These are phyloP conservation scores for Ustilago hordei DNA, from an alignment of 1,284 basidiomycete species.

Conservation along the genomic window DNA sequence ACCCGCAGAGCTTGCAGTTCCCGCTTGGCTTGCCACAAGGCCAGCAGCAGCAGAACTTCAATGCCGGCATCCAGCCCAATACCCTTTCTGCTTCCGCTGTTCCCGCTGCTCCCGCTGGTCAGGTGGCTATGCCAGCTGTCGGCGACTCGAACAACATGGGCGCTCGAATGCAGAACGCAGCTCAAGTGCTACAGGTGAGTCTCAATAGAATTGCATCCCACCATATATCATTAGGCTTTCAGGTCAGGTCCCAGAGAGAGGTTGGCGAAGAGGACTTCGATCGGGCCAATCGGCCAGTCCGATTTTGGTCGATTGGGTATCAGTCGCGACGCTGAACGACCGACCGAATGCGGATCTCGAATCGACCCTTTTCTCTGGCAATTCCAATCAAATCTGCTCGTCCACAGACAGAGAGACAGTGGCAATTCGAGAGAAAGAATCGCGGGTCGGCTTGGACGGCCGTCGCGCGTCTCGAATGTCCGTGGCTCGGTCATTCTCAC, in stretches of 20 bases:
- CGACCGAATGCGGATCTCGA: not conserved
- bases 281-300: not conserved
- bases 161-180: conserved; percentile 30
- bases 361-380: not conserved
- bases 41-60: conserved; percentile 24
- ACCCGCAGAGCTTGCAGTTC: conserved; percentile 26
- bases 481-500: conserved; percentile 10
- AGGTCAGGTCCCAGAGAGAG: not conserved
- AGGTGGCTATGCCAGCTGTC: conserved; percentile 19
- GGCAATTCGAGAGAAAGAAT: not conserved
- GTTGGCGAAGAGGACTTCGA: not conserved
- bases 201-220: not conserved
- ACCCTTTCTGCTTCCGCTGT: conserved; percentile 9
- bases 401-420: not conserved
- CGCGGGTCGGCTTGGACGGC: conserved; percentile 6
- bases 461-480: conserved; percentile 37
- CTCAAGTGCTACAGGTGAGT: conserved; percentile 42
- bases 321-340: not conserved
- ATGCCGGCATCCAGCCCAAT: conserved; percentile 12
- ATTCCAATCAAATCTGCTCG: not conserved
- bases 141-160: conserved; percentile 16
- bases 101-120: conserved; percentile 3
- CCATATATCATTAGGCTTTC: not conserved
- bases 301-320: not conserved
- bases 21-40: conserved; percentile 19